Percentiles rank a stretch among this genome's conserved stretches.
Conservation (phyloP, 164 flowering plant species). For the Dillenia suffruticosa region DNA sequence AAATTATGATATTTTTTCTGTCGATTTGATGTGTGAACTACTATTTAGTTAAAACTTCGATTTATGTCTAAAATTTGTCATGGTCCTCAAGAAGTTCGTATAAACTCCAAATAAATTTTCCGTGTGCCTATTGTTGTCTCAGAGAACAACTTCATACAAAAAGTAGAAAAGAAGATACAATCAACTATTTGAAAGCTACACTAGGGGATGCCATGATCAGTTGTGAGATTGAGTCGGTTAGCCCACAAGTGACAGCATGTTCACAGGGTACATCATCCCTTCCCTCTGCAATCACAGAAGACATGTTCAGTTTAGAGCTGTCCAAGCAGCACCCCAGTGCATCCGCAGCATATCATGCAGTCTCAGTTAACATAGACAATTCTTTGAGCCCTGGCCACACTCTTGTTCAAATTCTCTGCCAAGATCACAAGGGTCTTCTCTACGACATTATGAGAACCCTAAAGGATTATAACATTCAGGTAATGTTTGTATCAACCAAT, state of each 20-base stretch:
- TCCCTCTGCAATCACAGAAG: constrained; percentile 48
- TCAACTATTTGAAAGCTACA: constrained; percentile 35
- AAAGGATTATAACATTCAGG: constrained; percentile 92
- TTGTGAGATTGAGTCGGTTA: constrained; percentile 66
- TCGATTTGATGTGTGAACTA: no score
- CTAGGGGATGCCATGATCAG: constrained; percentile 60
- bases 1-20: no score
- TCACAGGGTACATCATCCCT: constrained; percentile 51
- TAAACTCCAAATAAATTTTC: no score
- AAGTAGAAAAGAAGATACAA: constrained; percentile 58
- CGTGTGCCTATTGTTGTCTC: neutral
- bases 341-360: constrained; percentile 18
- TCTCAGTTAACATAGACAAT: constrained; percentile 69
- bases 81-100: no score
- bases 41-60: no score
- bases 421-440: constrained; percentile 92
- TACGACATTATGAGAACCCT: constrained; percentile 90
- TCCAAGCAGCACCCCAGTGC: constrained; percentile 20
- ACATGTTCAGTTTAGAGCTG: constrained; percentile 34
- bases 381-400: constrained; percentile 83
- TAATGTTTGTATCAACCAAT: constrained; percentile 12
- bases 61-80: no score
- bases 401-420: constrained; percentile 74
- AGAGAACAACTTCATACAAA: constrained; percentile 82
- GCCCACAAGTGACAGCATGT: constrained; percentile 47